Conservation (phyloP, 441 rosid genomes). For the Adansonia madagascariensis region DNA sequence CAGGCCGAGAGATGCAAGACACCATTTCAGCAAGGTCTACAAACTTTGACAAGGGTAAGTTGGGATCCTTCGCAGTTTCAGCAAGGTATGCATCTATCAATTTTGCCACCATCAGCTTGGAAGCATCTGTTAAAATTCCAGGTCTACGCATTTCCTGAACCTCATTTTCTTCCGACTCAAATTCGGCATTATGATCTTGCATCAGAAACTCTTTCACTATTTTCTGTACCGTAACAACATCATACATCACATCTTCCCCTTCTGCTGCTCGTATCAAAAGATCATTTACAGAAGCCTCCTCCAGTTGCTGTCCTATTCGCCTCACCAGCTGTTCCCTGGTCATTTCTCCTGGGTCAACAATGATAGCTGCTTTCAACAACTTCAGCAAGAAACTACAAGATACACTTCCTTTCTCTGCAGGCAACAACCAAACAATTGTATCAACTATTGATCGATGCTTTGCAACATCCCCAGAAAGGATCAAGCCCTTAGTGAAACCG, state of each 20-base stretch:
- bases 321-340: constrained; percentile 52
- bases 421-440: constrained; percentile 60
- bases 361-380: constrained; percentile 66
- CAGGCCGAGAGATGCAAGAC: constrained; percentile 60
- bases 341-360: constrained; percentile 52
- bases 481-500: constrained; percentile 56
- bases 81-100: constrained; percentile 73
- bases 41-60: constrained; percentile 58
- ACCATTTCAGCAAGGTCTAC: constrained; percentile 74
- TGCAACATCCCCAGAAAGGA: constrained; percentile 48
- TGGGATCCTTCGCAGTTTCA: constrained; percentile 76
- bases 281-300: constrained; percentile 70
- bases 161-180: constrained; percentile 46
- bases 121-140: constrained; percentile 71
- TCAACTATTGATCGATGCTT: constrained; percentile 63
- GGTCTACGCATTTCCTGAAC: constrained; percentile 44
- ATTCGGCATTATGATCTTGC: constrained; percentile 54
- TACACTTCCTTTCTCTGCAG: constrained; percentile 66
- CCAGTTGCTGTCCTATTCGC: constrained; percentile 73
- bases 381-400: constrained; percentile 78
- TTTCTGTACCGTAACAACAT: constrained; percentile 59
- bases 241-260: constrained; percentile 53
- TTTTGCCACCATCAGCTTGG: constrained; percentile 84
- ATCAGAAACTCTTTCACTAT: constrained; percentile 61
- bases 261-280: constrained; percentile 59